A percentile compares a stretch with the other conserved stretches of the same genome.
phyloP scores from a whole-genome alignment of 805 yeast genomes.

The Candida caryicola region DNA sequence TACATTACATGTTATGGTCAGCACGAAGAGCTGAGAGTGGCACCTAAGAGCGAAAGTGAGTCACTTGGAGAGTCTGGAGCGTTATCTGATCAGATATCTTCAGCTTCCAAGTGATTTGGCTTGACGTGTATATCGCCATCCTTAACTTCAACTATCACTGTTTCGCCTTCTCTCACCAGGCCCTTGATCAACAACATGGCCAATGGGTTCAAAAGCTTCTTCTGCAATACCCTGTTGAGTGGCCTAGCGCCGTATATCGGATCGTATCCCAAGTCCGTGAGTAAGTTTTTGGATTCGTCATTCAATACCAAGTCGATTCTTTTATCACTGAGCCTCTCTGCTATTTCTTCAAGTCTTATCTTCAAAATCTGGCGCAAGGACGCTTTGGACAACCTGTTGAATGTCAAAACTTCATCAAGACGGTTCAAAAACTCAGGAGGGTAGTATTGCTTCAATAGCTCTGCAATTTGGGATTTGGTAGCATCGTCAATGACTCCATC shows the following conservation, averaged over 20 bases:
- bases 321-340: conserved; percentile 72
- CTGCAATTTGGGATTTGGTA: conserved; percentile 58
- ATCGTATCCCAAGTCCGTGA: conserved; percentile 86
- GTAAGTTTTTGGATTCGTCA: conserved; percentile 69
- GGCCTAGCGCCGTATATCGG: conserved; percentile 95
- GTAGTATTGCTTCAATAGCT: conserved; percentile 66
- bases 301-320: conserved; percentile 60
- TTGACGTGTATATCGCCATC: conserved; percentile 24
- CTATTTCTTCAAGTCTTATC: conserved; percentile 77
- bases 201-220: conserved; percentile 81
- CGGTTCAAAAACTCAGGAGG: conserved; percentile 96
- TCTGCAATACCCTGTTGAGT: conserved; percentile 83
- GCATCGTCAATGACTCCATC: conserved; percentile 56
- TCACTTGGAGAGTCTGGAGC: background rate
- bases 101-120: conserved; percentile 35
- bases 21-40: no score
- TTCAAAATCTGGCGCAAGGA: conserved; percentile 81
- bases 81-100: conserved; percentile 1
- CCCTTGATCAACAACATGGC: conserved; percentile 80
- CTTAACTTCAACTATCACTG: conserved; percentile 26
- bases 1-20: conserved; percentile 1
- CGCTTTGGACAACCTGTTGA: conserved; percentile 79
- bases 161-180: conserved; percentile 49
- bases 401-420: conserved; percentile 88
- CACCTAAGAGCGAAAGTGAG: background rate